Conservation (phyloP, 495 filamentous ascomycete genomes). For the Aspergillus ellipticus region DNA sequence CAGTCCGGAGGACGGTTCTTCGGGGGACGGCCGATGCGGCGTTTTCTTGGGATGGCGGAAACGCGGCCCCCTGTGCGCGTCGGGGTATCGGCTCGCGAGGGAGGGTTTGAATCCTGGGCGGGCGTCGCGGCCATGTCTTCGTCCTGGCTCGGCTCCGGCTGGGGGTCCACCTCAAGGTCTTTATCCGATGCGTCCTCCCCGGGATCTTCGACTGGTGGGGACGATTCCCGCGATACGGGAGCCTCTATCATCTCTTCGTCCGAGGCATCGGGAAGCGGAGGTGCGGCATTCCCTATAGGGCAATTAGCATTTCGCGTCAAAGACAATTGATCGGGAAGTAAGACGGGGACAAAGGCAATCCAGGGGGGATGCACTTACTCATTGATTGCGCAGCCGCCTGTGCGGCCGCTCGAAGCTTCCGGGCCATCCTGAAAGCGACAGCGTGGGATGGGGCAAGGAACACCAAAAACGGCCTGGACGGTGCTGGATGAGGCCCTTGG, state of each 20-base stretch:
- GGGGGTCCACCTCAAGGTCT: constrained; percentile 32
- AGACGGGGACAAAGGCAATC: not conserved
- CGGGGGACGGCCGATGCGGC: constrained; percentile 79
- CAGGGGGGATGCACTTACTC: constrained; percentile 28
- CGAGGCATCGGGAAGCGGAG: constrained; percentile 40
- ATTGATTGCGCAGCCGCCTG: constrained; percentile 48
- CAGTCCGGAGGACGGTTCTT: constrained; percentile 78
- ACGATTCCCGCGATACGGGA: constrained; percentile 36
- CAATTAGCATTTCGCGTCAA: constrained; percentile 19
- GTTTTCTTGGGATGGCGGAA: constrained; percentile 64
- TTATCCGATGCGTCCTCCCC: constrained; percentile 25
- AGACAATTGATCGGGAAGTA: constrained; percentile 4
- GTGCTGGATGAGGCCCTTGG: constrained; percentile 8
- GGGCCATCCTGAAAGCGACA: constrained; percentile 36
- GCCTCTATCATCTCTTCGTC: constrained; percentile 49
- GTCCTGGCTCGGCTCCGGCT: constrained; percentile 25
- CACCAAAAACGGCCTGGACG: constrained; percentile 12
- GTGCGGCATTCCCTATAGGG: constrained; percentile 40
- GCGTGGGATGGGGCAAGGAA: constrained; percentile 7
- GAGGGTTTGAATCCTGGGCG: constrained; percentile 35
- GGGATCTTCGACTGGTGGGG: constrained; percentile 27
- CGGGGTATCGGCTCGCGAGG: constrained; percentile 32
- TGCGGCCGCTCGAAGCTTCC: constrained; percentile 46
- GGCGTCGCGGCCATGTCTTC: constrained; percentile 36
- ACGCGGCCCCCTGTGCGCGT: constrained; percentile 30